Percentiles rank a stretch among this genome's conserved stretches.
Conservation (phyloP, 177 flowering plant genomes). For the Vitis hybrid region DNA sequence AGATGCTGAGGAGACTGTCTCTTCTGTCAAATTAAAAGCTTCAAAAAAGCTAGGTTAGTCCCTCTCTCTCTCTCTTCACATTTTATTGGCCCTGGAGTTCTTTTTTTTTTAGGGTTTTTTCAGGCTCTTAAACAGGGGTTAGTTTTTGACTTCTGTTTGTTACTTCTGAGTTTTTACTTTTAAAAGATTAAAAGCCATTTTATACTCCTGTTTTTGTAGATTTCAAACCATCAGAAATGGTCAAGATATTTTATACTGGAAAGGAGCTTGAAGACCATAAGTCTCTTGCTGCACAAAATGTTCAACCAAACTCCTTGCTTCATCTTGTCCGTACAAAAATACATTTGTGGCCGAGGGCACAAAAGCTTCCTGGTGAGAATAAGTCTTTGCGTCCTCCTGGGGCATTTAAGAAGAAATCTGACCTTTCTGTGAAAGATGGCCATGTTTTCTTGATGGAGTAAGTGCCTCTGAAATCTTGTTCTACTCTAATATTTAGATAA, state of each 20-base stretch:
- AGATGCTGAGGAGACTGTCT: constrained; percentile 72
- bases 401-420: constrained; percentile 96
- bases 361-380: constrained; percentile 88
- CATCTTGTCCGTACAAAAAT: constrained; percentile 91
- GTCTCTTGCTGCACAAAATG: constrained; percentile 75
- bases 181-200: neutral
- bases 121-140: neutral
- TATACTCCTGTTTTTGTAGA: constrained; percentile 42
- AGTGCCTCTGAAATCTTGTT: constrained; percentile 28
- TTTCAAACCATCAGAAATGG: constrained; percentile 73
- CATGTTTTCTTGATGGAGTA: constrained; percentile 98
- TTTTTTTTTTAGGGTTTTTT: constrained; percentile 1
- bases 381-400: constrained; percentile 98
- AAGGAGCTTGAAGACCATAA: constrained; percentile 80
- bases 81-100: neutral
- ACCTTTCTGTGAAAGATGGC: constrained; percentile 95
- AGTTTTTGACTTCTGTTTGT: neutral
- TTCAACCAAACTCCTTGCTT: constrained; percentile 82
- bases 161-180: constrained; percentile 1
- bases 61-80: constrained; percentile 10
- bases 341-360: constrained; percentile 81
- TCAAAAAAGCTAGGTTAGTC: constrained; percentile 88
- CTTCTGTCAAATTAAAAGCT: constrained; percentile 78
- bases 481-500: neutral
- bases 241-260: constrained; percentile 73